These are phyloP conservation scores for Pisolithus sp. DNA, from an alignment of 768 basidiomycete species.

Conservation along the genomic window DNA sequence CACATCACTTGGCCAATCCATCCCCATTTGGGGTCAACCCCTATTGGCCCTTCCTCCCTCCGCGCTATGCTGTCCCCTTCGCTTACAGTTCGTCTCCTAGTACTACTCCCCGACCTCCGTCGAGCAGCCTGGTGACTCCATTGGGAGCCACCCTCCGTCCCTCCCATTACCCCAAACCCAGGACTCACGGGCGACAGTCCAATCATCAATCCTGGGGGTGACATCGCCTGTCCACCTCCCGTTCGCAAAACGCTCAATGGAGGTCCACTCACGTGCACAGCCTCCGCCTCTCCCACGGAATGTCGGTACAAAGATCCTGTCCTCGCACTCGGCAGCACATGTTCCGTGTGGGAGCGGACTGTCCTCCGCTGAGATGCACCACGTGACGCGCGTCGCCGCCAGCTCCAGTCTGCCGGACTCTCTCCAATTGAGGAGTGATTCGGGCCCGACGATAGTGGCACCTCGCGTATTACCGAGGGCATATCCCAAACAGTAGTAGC, in stretches of 20 bases:
- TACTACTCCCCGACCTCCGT: too few relatives aligned
- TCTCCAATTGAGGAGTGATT: neutral
- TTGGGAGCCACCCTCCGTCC: neutral
- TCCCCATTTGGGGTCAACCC: slow-evolving; percentile 8
- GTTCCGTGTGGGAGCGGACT: neutral
- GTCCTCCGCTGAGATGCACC: neutral
- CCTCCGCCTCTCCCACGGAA: neutral
- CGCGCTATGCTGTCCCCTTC: slow-evolving; percentile 32
- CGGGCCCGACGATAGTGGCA: neutral
- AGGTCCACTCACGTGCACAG: neutral
- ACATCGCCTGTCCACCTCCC: neutral
- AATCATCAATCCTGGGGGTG: slow-evolving; percentile 55
- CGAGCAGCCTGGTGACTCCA: too few relatives aligned
- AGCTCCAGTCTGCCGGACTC: neutral
- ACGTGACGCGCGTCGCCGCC: neutral
- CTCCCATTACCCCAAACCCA: slow-evolving; percentile 53
- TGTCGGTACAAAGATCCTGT: slow-evolving; percentile 1
- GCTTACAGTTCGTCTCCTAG: slow-evolving; percentile 32
- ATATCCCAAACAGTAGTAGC: neutral
- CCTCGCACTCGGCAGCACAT: slow-evolving; percentile 1
- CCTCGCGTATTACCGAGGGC: neutral
- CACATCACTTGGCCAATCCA: slow-evolving; percentile 4
- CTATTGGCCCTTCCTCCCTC: neutral
- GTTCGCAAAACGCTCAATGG: neutral
- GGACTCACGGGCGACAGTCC: slow-evolving; percentile 71